Conservation (phyloP, 495 filamentous ascomycete genomes). For the Halenospora varia region DNA sequence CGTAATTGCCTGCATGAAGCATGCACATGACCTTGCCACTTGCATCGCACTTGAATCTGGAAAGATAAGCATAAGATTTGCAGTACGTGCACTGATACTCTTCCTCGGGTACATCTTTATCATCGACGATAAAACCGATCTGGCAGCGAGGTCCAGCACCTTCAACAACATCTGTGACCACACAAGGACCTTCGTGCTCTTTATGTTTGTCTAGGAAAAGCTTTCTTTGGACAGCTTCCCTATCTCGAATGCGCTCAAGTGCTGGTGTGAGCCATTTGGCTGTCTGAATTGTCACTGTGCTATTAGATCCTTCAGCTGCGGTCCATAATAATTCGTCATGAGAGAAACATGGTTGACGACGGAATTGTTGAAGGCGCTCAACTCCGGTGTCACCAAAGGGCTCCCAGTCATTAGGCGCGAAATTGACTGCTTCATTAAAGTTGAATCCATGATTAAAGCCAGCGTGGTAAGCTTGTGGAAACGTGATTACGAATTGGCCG, state of each 20-base stretch:
- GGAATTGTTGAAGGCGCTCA: conserved; percentile 79
- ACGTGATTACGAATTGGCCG: conserved; percentile 94
- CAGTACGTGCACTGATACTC: conserved; percentile 88
- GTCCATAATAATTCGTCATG: conserved; percentile 96
- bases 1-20: conserved; percentile 67
- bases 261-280: conserved; percentile 93
- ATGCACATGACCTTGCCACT: conserved; percentile 76
- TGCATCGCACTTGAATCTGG: conserved; percentile 78
- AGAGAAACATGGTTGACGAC: conserved; percentile 92
- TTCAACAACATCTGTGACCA: conserved; percentile 30
- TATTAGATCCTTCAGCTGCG: conserved; percentile 58
- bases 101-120: conserved; percentile 74
- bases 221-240: conserved; percentile 65
- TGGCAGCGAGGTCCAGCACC: conserved; percentile 23
- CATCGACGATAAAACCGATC: conserved; percentile 32
- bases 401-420: conserved; percentile 96
- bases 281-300: conserved; percentile 82
- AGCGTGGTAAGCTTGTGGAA: conserved; percentile 87
- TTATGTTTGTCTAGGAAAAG: conserved; percentile 63
- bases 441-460: conserved; percentile 98
- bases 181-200: conserved; percentile 34
- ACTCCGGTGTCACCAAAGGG: conserved; percentile 86
- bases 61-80: conserved; percentile 89
- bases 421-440: conserved; percentile 99
- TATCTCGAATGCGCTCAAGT: conserved; percentile 66